Evolutionary conservation across 768 basidiomycete genomes (phyloP).

Genomic region (Pisolithus albus): DNA sequence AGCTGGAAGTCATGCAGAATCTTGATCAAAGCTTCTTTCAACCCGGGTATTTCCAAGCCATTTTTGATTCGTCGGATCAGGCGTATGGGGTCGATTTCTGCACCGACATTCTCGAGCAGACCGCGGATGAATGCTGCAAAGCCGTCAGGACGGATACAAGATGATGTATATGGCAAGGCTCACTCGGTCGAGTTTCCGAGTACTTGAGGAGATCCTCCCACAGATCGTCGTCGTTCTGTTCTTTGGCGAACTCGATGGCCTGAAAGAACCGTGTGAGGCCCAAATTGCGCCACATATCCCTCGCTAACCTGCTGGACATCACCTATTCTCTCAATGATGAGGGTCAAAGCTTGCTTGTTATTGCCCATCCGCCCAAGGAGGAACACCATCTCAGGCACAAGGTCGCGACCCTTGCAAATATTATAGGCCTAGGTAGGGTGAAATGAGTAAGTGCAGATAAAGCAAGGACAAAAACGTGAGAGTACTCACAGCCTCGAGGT

Average conservation of each 20-base stretch:
- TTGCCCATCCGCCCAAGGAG: slow-evolving; percentile 96
- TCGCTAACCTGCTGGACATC: slow-evolving; percentile 77
- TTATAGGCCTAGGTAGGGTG: slow-evolving; percentile 60
- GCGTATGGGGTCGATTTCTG: slow-evolving; percentile 92
- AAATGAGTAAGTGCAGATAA: not conserved
- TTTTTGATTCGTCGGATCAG: slow-evolving; percentile 93
- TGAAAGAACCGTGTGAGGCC: slow-evolving; percentile 21
- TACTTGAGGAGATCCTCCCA: slow-evolving; percentile 96
- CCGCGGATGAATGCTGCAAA: slow-evolving; percentile 83
- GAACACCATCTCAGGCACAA: slow-evolving; percentile 97
- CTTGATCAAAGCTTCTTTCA: slow-evolving; percentile 93
- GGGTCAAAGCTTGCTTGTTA: slow-evolving; percentile 86
- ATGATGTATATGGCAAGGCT: slow-evolving; percentile 12
- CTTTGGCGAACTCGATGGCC: slow-evolving; percentile 98
- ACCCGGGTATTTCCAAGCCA: slow-evolving; percentile 91
- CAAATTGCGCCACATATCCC: not conserved
- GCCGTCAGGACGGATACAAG: not conserved
- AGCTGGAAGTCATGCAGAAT: slow-evolving; percentile 95
- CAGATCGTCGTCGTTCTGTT: slow-evolving; percentile 92
- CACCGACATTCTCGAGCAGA: slow-evolving; percentile 90
- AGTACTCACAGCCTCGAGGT: slow-evolving; percentile 62
- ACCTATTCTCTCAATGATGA: slow-evolving; percentile 92
- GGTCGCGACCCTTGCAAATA: slow-evolving; percentile 76
- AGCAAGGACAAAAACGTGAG: too few species aligned
- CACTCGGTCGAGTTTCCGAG: slow-evolving; percentile 88